Evolutionary conservation across 2,329 filamentous ascomycete genomes (phyloP).

Genomic region (Verticillium albo-atrum): DNA sequence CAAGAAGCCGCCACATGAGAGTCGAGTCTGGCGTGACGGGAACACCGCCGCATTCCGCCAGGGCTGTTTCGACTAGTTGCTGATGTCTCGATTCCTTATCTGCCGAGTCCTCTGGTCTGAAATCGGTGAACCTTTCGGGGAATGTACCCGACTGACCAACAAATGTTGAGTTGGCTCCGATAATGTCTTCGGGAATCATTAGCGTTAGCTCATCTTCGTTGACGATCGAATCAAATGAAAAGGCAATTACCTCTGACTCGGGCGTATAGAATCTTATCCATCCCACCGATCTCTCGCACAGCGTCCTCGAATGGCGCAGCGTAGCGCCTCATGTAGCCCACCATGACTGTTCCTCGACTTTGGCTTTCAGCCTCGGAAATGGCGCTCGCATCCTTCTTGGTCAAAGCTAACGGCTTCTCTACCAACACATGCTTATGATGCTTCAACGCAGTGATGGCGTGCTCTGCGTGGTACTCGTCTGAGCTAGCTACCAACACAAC

Average conservation of each 20-base stretch:
- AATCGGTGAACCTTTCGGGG: constrained; percentile 28
- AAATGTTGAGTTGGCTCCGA: constrained; percentile 14
- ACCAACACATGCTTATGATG: constrained; percentile 50
- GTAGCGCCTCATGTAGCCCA: constrained; percentile 54
- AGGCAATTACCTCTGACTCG: constrained; percentile 29
- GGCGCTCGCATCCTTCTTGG: constrained; percentile 30
- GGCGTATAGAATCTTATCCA: constrained; percentile 47
- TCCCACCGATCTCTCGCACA: constrained; percentile 39
- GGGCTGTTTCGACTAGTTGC: neutral
- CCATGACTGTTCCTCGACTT: constrained; percentile 39
- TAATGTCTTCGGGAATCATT: constrained; percentile 8
- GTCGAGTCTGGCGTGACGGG: neutral
- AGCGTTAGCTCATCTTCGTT: neutral
- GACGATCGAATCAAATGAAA: neutral
- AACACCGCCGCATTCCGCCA: neutral
- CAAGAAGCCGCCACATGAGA: neutral
- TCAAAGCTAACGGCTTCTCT: constrained; percentile 50
- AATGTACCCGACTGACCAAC: neutral
- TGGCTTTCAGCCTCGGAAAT: constrained; percentile 41
- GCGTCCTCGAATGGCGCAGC: constrained; percentile 43
- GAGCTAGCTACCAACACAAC: constrained; percentile 45
- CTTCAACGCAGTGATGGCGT: constrained; percentile 41
- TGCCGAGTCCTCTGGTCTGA: constrained; percentile 6
- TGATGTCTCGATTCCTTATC: constrained; percentile 3
- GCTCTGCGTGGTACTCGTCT: constrained; percentile 46